Conservation (phyloP, 2,329 filamentous ascomycete genomes). For the Uncinocarpus reesii region DNA sequence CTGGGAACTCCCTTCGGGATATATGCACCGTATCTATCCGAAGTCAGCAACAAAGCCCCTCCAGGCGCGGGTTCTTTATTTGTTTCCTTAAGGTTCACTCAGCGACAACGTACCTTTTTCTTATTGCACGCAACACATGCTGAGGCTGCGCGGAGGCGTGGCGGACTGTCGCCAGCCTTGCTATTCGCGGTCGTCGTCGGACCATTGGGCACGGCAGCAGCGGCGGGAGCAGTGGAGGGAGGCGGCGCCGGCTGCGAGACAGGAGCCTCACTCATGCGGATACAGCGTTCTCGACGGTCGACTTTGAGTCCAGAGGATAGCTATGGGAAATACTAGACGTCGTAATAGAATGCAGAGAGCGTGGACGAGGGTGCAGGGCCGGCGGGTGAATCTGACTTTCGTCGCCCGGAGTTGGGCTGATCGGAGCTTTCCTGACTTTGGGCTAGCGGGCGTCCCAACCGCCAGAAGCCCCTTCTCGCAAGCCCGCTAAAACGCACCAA, state of each 20-base stretch:
- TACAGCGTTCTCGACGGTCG: too few species aligned
- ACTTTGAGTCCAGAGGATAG: too few species aligned
- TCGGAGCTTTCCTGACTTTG: constrained; percentile 4
- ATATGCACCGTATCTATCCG: constrained; percentile 24
- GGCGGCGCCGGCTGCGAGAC: constrained; percentile 11
- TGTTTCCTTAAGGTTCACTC: background rate
- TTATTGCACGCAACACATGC: constrained; percentile 27
- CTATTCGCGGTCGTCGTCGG: background rate
- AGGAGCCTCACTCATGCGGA: constrained; percentile 16
- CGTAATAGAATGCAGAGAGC: background rate
- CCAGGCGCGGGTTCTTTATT: background rate
- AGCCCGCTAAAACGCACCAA: too few species aligned
- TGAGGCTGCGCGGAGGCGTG: constrained; percentile 22
- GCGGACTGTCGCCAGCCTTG: constrained; percentile 18
- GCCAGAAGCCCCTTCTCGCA: too few species aligned
- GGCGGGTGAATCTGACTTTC: background rate
- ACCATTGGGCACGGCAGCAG: constrained; percentile 9
- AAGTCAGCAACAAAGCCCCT: background rate
- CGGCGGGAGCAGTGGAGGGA: background rate
- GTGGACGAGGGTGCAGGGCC: background rate
- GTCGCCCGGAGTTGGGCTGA: background rate
- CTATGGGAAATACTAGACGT: background rate
- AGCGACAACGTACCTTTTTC: constrained; percentile 20
- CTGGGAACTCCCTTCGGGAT: constrained; percentile 18
- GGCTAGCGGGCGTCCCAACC: background rate